These are phyloP conservation scores for Podaxis sp. DNA, from an alignment of 768 basidiomycete species.

Conservation along the genomic window DNA sequence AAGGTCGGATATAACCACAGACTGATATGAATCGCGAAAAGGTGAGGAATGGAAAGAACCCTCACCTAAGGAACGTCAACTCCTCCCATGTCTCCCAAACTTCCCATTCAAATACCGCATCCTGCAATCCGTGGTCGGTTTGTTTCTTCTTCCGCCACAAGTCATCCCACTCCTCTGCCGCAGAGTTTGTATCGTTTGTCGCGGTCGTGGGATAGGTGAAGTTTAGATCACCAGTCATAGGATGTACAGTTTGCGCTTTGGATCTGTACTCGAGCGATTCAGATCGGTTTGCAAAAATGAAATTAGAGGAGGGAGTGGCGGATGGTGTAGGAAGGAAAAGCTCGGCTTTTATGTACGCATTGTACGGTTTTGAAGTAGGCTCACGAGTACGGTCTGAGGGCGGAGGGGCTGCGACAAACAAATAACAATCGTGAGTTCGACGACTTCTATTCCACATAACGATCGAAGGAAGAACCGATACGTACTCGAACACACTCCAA, in stretches of 20 bases:
- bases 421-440: background rate
- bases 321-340: slow-evolving; percentile 36
- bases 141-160: slow-evolving; percentile 43
- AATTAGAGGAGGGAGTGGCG: background rate
- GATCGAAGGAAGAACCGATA: slow-evolving; percentile 9
- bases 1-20: background rate
- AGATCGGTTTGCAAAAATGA: background rate
- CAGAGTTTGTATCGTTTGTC: background rate
- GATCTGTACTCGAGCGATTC: background rate
- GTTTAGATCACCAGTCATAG: slow-evolving; percentile 9
- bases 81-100: slow-evolving; percentile 43
- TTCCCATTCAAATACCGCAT: slow-evolving; percentile 48
- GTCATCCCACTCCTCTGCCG: slow-evolving; percentile 23
- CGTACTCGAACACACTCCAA: slow-evolving; percentile 47
- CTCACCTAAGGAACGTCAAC: slow-evolving; percentile 52
- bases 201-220: slow-evolving; percentile 2
- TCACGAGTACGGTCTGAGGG: slow-evolving; percentile 35
- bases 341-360: slow-evolving; percentile 44
- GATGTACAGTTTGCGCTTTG: slow-evolving; percentile 2
- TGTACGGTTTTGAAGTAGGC: slow-evolving; percentile 31
- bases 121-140: slow-evolving; percentile 43
- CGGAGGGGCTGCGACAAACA: slow-evolving; percentile 39
- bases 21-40: background rate
- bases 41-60: background rate
- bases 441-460: background rate